phyloP scores from a whole-genome alignment of 1,284 basidiomycete species.

The Irpex lacteus region DNA sequence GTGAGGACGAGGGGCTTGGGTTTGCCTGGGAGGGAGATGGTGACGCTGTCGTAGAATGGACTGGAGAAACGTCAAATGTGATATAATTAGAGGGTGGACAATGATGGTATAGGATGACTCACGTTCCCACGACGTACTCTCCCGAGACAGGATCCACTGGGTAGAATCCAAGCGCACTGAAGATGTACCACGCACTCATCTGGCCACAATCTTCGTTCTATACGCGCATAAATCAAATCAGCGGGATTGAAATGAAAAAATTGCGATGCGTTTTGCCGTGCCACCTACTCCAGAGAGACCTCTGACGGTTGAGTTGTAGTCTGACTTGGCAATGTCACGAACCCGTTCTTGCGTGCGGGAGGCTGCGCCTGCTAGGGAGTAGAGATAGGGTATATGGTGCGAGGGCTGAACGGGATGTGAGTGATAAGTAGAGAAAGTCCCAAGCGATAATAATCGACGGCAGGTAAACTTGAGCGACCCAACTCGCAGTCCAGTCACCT shows the following conservation, averaged over 20 bases:
- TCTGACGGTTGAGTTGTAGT: constrained; percentile 68
- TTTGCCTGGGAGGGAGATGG: constrained; percentile 49
- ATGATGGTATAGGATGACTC: background rate
- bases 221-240: background rate
- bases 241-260: background rate
- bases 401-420: constrained; percentile 50
- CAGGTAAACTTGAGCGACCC: too few relatives aligned
- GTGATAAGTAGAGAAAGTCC: background rate
- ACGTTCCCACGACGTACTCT: constrained; percentile 74
- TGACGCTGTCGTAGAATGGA: constrained; percentile 68
- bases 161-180: constrained; percentile 81
- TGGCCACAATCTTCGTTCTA: constrained; percentile 89
- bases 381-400: constrained; percentile 83
- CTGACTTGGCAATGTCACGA: constrained; percentile 55
- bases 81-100: too few relatives aligned
- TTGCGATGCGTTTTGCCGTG: background rate
- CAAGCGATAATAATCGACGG: too few relatives aligned
- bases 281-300: constrained; percentile 64
- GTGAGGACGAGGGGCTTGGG: constrained; percentile 43
- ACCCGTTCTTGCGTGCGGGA: constrained; percentile 71
- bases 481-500: too few relatives aligned
- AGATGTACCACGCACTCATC: constrained; percentile 87
- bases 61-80: constrained; percentile 26
- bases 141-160: constrained; percentile 80
- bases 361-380: constrained; percentile 67